Base-by-base conservation (phyloP, 2,329 filamentous ascomycete genomes). In the Ceratocystiopsis minuta region DNA sequence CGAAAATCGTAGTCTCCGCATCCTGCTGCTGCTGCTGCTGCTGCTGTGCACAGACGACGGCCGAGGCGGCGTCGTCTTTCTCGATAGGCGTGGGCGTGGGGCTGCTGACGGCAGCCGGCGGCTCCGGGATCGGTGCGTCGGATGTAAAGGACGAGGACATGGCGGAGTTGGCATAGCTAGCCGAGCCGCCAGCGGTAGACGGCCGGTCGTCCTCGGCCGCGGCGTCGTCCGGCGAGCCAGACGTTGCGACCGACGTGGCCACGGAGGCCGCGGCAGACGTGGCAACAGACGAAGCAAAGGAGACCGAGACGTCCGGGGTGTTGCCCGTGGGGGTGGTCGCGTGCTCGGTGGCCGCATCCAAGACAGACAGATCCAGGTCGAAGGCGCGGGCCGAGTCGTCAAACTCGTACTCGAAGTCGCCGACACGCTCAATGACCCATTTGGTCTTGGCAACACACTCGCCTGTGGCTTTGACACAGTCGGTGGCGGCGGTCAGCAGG, bases 391-490 rank as follows among this genome's bases (percentile, higher is more conserved):
- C 58, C 16, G 61, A 62, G 34, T 62, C 55, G 49, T 80, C 75
- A 42, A 82, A 67, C 55, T 93, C 84, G 50, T 87, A 75, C 57
- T 94, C 86, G 49, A 94, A 93, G 57, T 94, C 87, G 16, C 87
- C 86, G 48, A 90, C 85, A 46, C 80, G 72, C 59, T 94, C 86
- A 44, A 98, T 80, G 37, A 92, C 76, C 55, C 75, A 70, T 52
- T 85, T 85, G 12, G 87, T 80, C 60, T 87, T 88, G 7, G 81
- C 78, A 16, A 94, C 81, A 57, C 88, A 95, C 51, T 94, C 86
- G 35, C 88, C 88, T 37, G 87, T 86, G 17, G 84, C 81, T 50
- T 85, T 79, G 20, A 98, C 87, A 55, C 87, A 95, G 45, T 75
- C 77, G 7, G 86, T 94, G 10, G 86, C 86, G 16, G 85, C 83